A percentile compares a stretch with the other conserved stretches of the same genome.
Conservation (phyloP, 2,329 filamentous ascomycete genomes). For the Fusarium tuaranense region DNA sequence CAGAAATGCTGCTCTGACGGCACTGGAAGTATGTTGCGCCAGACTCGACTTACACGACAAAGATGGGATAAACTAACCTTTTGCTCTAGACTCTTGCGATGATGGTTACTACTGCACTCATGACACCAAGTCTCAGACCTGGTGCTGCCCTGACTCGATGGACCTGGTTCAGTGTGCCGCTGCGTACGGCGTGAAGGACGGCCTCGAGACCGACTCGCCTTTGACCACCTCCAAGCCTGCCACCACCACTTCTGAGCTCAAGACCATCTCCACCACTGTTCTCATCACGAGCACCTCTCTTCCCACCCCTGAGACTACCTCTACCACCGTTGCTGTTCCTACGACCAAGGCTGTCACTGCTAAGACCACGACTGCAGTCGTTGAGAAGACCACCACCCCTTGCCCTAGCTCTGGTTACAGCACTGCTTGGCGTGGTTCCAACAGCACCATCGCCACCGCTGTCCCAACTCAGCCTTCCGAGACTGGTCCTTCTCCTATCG, state of each 20-base stretch:
- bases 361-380: constrained; percentile 38
- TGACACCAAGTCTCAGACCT: constrained; percentile 62
- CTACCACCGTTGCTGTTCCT: constrained; percentile 41
- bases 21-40: constrained; percentile 64
- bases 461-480: constrained; percentile 43
- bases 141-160: constrained; percentile 71
- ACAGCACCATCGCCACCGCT: constrained; percentile 47
- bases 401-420: constrained; percentile 43
- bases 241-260: constrained; percentile 35
- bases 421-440: constrained; percentile 47
- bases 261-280: constrained; percentile 45
- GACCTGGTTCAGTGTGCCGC: constrained; percentile 66
- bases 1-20: constrained; percentile 69
- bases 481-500: constrained; percentile 27
- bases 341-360: constrained; percentile 30
- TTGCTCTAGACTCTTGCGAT: constrained; percentile 66
- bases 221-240: constrained; percentile 42
- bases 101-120: constrained; percentile 72
- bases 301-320: constrained; percentile 13
- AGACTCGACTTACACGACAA: background rate
- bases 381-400: constrained; percentile 44
- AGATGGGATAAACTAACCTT: constrained; percentile 23
- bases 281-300: constrained; percentile 39
- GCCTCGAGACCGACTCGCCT: constrained; percentile 54
- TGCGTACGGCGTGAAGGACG: constrained; percentile 61